Base-by-base conservation (phyloP, 1,139 yeast species). In the Suhomyces bribrorum region DNA sequence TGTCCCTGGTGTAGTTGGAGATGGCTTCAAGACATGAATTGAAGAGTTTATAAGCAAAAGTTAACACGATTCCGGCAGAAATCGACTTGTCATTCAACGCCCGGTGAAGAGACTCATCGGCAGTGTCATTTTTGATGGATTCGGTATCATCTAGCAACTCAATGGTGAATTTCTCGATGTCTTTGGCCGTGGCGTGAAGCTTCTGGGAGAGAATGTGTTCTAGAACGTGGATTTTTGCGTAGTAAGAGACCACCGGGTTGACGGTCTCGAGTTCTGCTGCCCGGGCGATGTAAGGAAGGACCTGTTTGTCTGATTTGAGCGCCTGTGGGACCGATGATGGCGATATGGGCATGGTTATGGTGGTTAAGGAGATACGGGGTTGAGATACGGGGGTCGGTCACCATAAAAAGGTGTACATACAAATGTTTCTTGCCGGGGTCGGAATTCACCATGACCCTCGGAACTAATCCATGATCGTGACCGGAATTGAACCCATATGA, bases 131-230 rank as follows among this genome's bases (percentile, higher is more conserved):
- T 53, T 79, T 81, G 31, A 66, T 53, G 2, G 55, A 41, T 53
- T 87, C 96, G 24, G 88, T 76, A 4, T 77, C 77, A 53, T 82
- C 90, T 42, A 87, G 64, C 39, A 87, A 62, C 5, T 54, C 52
- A 35, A 81, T 66, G 0, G 88, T 84, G 53, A 78, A 83, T 2
- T 48, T 52, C 25, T 85, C 86, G 14, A 77, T 75, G 4, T 71
- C 78, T 11, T 69, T 63, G 41, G 77, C 73, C 2, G 61, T 53
- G 15, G 70, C 59, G 53, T 87, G 95, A 18, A 81, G 65, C 46
- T 79, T 77, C 36, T 75, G 61, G 33, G 70, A 71, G 20, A 87
- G 63, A 7, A 87, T 81, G 50, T 76, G 69, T 53, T 86, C 88
- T 8, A 83, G 80, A 0, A 86, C 86, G 49, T 82, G 80, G 27